Conservation (phyloP, 148 eudicot species). For the Chenopodium quinoa region DNA sequence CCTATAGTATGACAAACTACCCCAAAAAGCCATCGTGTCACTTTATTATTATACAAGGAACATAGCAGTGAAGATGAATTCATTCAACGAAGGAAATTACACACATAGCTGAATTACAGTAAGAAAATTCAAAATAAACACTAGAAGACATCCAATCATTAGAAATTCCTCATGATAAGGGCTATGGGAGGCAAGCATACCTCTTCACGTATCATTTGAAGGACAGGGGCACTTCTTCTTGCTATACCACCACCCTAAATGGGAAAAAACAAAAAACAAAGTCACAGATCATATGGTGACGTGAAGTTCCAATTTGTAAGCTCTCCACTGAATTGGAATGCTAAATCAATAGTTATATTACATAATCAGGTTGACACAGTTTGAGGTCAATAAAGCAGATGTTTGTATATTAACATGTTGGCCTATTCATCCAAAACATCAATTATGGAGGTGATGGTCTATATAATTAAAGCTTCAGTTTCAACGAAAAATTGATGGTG, state of each 20-base stretch:
- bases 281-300: slow-evolving; percentile 5
- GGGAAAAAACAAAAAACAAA: slow-evolving; percentile 9
- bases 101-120: neutral
- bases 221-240: slow-evolving; percentile 83
- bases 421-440: too few relatives aligned
- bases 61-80: neutral
- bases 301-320: neutral
- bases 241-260: slow-evolving; percentile 89
- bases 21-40: neutral
- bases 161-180: neutral
- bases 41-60: neutral
- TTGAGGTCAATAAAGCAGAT: neutral
- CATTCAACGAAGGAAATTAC: neutral
- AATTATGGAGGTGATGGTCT: too few relatives aligned
- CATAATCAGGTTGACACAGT: neutral
- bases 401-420: neutral
- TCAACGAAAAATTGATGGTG: too few relatives aligned
- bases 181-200: slow-evolving; percentile 47
- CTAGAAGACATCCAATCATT: neutral
- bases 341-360: neutral
- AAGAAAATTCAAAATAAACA: neutral
- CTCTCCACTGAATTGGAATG: neutral
- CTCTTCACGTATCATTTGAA: slow-evolving; percentile 87
- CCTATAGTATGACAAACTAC: neutral
- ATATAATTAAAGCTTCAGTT: too few relatives aligned